These are phyloP conservation scores for Adansonia rubrostipa DNA, from an alignment of 441 rosid species.

Conservation along the genomic window DNA sequence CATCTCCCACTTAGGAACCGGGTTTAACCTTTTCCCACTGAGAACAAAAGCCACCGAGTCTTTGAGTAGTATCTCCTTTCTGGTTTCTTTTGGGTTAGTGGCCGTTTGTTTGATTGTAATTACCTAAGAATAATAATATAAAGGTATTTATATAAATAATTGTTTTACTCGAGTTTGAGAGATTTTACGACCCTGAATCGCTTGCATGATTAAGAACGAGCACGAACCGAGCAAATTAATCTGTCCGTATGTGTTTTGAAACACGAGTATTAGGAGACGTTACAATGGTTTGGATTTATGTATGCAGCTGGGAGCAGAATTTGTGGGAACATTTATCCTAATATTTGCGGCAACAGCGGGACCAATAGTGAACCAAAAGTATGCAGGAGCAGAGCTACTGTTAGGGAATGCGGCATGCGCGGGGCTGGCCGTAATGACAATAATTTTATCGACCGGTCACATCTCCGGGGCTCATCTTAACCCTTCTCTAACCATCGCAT, in stretches of 20 bases:
- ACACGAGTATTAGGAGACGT: neutral
- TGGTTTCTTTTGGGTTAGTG: neutral
- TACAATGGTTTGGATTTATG: neutral
- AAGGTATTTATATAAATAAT: too few species aligned
- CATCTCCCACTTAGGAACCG: neutral
- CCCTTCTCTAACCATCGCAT: slow-evolving; percentile 91
- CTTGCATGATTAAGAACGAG: neutral
- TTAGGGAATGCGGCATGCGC: slow-evolving; percentile 94
- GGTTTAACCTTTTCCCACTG: neutral
- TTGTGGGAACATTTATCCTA: slow-evolving; percentile 91
- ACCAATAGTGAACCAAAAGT: slow-evolving; percentile 92
- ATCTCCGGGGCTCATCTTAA: slow-evolving; percentile 96
- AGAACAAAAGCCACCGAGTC: neutral
- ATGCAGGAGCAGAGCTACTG: slow-evolving; percentile 66
- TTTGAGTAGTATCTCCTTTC: neutral
- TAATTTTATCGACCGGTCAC: slow-evolving; percentile 88
- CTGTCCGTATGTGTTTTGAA: neutral
- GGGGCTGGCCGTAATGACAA: slow-evolving; percentile 89
- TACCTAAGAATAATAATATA: neutral
- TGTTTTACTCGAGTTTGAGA: neutral
- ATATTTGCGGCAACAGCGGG: slow-evolving; percentile 90
- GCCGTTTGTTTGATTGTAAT: neutral
- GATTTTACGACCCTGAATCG: neutral
- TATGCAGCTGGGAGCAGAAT: slow-evolving; percentile 89
- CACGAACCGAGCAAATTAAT: too few species aligned